These are phyloP conservation scores for Punica granatum DNA, from an alignment of 345 rosid genomes.

Conservation along the genomic window DNA sequence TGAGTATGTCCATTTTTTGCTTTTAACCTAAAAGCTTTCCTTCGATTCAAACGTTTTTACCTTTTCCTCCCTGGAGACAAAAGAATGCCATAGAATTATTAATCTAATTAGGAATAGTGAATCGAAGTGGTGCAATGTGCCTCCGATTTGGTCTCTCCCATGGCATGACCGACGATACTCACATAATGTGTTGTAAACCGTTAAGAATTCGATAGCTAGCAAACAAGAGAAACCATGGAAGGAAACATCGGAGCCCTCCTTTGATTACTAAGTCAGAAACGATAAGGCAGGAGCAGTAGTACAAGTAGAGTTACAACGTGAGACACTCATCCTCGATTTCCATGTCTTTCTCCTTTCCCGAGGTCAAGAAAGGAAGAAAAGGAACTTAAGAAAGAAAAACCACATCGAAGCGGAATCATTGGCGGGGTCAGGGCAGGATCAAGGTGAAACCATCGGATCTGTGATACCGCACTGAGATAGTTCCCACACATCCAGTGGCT, in stretches of 20 bases:
- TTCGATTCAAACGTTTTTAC: conserved; percentile 5
- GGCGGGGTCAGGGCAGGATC: neutral
- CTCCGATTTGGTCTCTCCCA: no score
- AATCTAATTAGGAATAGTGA: neutral
- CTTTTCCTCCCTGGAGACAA: conserved; percentile 18
- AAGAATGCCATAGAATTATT: conserved; percentile 8
- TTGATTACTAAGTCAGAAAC: neutral
- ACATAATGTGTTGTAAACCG: no score
- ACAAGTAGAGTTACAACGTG: neutral
- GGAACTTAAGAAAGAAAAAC: neutral
- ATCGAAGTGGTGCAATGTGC: neutral
- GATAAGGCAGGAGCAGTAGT: neutral
- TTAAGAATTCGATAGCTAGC: no score
- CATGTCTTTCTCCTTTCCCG: conserved; percentile 14
- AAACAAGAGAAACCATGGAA: no score
- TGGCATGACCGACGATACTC: no score
- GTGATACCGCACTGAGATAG: neutral
- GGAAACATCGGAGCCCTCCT: neutral
- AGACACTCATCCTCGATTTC: conserved; percentile 12
- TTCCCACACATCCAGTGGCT: conserved; percentile 7
- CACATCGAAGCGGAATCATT: neutral
- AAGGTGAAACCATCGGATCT: conserved; percentile 8
- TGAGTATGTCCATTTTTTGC: conserved; percentile 20
- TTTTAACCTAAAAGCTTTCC: conserved; percentile 45
- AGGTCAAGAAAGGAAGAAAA: conserved; percentile 5